A percentile compares a stretch with the other conserved stretches of the same genome.
These are phyloP conservation scores for Serendipita indica DNA, from an alignment of 768 basidiomycete species.

Conservation along the genomic window DNA sequence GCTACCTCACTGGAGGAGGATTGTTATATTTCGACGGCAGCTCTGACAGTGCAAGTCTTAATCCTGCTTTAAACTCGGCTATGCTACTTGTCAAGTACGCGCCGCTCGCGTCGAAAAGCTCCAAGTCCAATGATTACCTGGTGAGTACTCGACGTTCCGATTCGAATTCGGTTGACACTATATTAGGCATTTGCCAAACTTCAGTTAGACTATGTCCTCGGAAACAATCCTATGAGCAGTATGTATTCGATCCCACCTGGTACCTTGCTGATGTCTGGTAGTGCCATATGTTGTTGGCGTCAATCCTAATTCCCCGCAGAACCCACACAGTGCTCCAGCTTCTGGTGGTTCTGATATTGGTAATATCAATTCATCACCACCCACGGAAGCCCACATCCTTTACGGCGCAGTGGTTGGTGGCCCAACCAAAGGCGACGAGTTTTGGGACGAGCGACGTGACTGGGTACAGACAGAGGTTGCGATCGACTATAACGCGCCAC, in stretches of 20 bases:
- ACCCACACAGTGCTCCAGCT: slow-evolving; percentile 83
- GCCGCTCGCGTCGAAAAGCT: slow-evolving; percentile 46
- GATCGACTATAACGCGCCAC: slow-evolving; percentile 81
- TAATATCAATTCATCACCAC: slow-evolving; percentile 57
- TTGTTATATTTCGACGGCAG: slow-evolving; percentile 71
- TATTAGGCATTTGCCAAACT: slow-evolving; percentile 51
- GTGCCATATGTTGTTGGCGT: slow-evolving; percentile 77
- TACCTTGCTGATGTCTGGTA: slow-evolving; percentile 18
- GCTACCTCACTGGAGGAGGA: slow-evolving; percentile 56
- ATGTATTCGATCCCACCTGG: slow-evolving; percentile 15
- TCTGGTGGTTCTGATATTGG: slow-evolving; percentile 63
- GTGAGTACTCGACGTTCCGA: slow-evolving; percentile 25
- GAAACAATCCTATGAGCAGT: slow-evolving; percentile 84
- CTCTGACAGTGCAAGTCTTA: slow-evolving; percentile 64
- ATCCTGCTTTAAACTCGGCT: slow-evolving; percentile 76
- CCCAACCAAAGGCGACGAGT: slow-evolving; percentile 59
- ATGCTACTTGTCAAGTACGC: slow-evolving; percentile 71
- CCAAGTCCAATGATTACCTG: slow-evolving; percentile 44
- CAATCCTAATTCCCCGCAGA: slow-evolving; percentile 80
- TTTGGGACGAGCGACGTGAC: slow-evolving; percentile 74
- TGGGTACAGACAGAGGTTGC: slow-evolving; percentile 85
- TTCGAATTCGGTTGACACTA: neutral
- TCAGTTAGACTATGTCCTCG: slow-evolving; percentile 72
- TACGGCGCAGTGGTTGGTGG: slow-evolving; percentile 87
- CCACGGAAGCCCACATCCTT: slow-evolving; percentile 55